Evolutionary conservation across 176 grass and related monocot genomes (phyloP).

Genomic region (Rhynchospora breviuscula): DNA sequence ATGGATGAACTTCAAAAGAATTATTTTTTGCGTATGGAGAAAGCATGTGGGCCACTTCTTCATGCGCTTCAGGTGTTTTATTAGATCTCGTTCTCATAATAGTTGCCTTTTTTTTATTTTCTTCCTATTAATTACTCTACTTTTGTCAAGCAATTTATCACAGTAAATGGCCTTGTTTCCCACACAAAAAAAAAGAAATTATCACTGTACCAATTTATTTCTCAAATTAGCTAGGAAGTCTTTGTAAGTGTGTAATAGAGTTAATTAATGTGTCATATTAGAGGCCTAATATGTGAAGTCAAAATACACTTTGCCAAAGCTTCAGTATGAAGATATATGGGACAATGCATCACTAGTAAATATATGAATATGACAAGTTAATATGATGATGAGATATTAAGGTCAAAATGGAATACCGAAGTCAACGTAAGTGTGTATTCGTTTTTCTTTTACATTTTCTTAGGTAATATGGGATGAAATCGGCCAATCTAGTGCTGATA

Average conservation of each 20-base stretch:
- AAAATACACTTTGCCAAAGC: background rate
- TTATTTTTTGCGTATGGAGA: constrained; percentile 56
- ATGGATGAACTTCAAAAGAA: constrained; percentile 46
- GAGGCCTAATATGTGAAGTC: background rate
- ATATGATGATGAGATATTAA: background rate
- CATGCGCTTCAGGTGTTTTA: constrained; percentile 62
- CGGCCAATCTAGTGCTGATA: constrained; percentile 51
- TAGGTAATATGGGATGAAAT: constrained; percentile 89
- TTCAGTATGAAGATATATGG: background rate
- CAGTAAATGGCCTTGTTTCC: too few relatives aligned
- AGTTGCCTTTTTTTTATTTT: background rate
- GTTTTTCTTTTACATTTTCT: constrained; percentile 2
- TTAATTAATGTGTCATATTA: background rate
- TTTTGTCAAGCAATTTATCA: background rate
- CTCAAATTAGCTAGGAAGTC: background rate
- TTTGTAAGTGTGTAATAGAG: background rate
- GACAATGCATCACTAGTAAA: background rate
- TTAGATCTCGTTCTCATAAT: background rate
- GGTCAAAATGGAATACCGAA: background rate
- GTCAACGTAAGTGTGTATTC: background rate
- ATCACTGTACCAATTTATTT: background rate
- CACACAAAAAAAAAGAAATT: too few relatives aligned
- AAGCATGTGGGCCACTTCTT: constrained; percentile 57
- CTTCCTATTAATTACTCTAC: background rate
- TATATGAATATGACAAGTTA: background rate